Evolutionary conservation across 1,284 basidiomycete genomes (phyloP).

Genomic region (Coniophora puteana): DNA sequence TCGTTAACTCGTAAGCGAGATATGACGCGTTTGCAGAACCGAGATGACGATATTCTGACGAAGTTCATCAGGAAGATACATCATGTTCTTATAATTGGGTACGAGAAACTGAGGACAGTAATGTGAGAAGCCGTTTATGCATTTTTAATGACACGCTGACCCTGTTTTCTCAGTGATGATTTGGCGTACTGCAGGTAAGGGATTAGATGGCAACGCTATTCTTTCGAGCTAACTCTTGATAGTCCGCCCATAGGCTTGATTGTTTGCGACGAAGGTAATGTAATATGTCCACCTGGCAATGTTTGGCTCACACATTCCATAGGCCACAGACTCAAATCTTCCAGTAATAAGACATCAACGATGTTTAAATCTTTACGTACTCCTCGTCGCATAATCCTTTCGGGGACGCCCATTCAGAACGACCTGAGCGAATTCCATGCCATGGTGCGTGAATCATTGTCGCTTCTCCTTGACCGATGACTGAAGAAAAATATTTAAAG

Average conservation of each 20-base stretch:
- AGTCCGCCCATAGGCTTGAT: slow-evolving; percentile 91
- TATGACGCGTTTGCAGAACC: slow-evolving; percentile 19
- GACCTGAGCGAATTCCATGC: slow-evolving; percentile 94
- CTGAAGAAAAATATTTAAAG: slow-evolving; percentile 32
- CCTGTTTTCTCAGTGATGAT: slow-evolving; percentile 42
- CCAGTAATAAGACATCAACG: slow-evolving; percentile 86
- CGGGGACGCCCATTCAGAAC: slow-evolving; percentile 98
- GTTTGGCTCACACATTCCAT: slow-evolving; percentile 2
- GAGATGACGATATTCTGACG: slow-evolving; percentile 4
- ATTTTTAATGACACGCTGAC: slow-evolving; percentile 1
- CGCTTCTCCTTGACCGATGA: slow-evolving; percentile 2
- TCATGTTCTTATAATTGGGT: slow-evolving; percentile 92
- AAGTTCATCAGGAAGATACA: slow-evolving; percentile 55
- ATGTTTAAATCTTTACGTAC: slow-evolving; percentile 85
- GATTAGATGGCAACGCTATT: slow-evolving; percentile 5
- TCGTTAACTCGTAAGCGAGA: slow-evolving; percentile 76
- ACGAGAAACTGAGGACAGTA: slow-evolving; percentile 84
- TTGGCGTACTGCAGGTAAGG: slow-evolving; percentile 62
- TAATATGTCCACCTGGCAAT: neutral
- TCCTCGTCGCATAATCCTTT: slow-evolving; percentile 79
- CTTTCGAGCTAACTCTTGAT: slow-evolving; percentile 1
- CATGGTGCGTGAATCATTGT: slow-evolving; percentile 59
- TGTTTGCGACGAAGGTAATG: slow-evolving; percentile 89
- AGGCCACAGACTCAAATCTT: slow-evolving; percentile 94
- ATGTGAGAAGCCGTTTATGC: slow-evolving; percentile 53